Base-by-base conservation (phyloP, 2,329 filamentous ascomycete species). In the Penicillium sp. region DNA sequence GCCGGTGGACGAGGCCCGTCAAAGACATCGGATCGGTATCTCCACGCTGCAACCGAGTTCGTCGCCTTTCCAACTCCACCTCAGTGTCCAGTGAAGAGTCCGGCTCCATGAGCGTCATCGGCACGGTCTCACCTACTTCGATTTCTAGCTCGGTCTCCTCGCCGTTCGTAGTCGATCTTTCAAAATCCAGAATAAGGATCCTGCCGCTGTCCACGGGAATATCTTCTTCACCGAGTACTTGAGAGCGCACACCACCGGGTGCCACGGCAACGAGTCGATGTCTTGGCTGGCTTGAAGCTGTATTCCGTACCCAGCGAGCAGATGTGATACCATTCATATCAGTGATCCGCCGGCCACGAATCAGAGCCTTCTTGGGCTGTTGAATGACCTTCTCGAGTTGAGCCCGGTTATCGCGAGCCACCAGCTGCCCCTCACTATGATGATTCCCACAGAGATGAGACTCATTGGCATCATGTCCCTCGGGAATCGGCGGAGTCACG, bases 201-300 rank as follows among this genome's bases (percentile, higher is more conserved):
- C 91, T 84, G 14, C 91, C 91, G 6, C 91, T 90, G 69, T 94
- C 91, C n/a, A 91, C 84, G 65, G 91, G 91, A 69, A 90, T 85
- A 51, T 86, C 87, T 66, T 92, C 90, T 65, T 92, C 88, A 58
- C 91, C 89, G 3, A 86, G 83, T 1, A 45, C 85, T 78, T 85
- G 82, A 0, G 83, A 80, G 0, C 84, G 83, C 28, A 86, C 82
- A 19, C 91, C 86, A 35, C 90, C 91, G 26, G 88, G 87, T 6
- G 91, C 90, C 43, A 89, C 88, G 35, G 90, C 83, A n/a, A 93
- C 81, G 26, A 95, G 79, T 60, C 80, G 73, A 64, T 77, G 75
- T 65, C 53, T 59, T 59, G 46, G 52, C 54, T 48, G 61, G 60
- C 82, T 80, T 45, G 76, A 75, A 11, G 81, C 80, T 58, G 82